Evolutionary conservation across 1,284 basidiomycete genomes (phyloP), one percentile per base, ranked within the genome.

Genomic region (Vanrija humicola): DNA sequence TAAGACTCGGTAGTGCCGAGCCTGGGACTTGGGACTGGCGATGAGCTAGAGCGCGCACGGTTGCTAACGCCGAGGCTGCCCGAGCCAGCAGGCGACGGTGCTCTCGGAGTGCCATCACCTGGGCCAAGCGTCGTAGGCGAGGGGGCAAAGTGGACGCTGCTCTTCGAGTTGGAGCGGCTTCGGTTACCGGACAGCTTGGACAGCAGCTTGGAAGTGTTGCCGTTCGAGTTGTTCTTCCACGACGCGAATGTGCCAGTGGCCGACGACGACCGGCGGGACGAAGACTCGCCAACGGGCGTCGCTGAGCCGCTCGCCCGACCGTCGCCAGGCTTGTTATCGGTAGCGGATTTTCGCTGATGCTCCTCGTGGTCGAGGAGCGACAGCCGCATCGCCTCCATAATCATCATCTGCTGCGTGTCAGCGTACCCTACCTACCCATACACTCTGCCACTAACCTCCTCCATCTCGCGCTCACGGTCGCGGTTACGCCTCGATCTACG

Each of bases 341-440:
- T 66, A 16, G 62, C 64, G 8, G 64, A 57, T 45, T 71, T 70
- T 5, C 66, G 65, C 58, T 76, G 75, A 72, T 79, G 75, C 59
- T 82, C 80, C 61, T 83, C 82, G 61, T 98, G 92, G 64, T 98
- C 95, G 51, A 96, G 74, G 62, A 98, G 80, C 44, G 92, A 96
- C 55, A 97, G 79, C 43, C 95, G 85, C 93, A 99, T 97, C 1
- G 95, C 96, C 78, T 98, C 95, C 90, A 95, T 94, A 52, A 99
- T 81, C 94, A 98, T 97, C 46, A 98, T 79, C 89, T 97, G 56
- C 34, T 34, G 43, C 3, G 38, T 58, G 52, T 57, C 43, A 60
- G 60, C 6, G 18, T 15, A 9, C 5, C 3, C 1, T 14, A 16
- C 3, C 1, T 14, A 16, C 15, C 14, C 15, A 34, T 7, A 43